Conservation (phyloP, 2,329 filamentous ascomycete genomes). For the Penicillium sp. region DNA sequence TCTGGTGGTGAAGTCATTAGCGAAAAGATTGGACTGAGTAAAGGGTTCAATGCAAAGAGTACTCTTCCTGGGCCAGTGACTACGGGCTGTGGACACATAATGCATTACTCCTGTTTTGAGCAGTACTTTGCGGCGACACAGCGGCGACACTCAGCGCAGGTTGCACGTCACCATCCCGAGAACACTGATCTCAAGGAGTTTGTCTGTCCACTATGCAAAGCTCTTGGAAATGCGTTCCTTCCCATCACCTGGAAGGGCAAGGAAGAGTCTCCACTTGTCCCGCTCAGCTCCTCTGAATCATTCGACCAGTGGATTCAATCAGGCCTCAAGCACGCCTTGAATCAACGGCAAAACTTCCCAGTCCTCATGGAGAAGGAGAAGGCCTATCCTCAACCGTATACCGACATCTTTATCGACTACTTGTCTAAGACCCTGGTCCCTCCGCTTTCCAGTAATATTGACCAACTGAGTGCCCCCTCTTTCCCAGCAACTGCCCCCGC, state of each 20-base stretch:
- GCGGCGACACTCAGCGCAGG: conserved; percentile 83
- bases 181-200: conserved; percentile 77
- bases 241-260: conserved; percentile 94
- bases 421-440: conserved; percentile 50
- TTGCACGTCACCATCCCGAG: conserved; percentile 91
- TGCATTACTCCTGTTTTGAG: conserved; percentile 97
- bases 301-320: conserved; percentile 69
- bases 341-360: conserved; percentile 49
- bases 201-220: conserved; percentile 94
- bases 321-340: conserved; percentile 52
- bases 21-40: conserved; percentile 80
- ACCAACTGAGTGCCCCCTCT: conserved; percentile 31
- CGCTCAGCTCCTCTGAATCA: conserved; percentile 57
- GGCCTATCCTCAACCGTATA: conserved; percentile 37
- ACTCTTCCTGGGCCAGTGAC: conserved; percentile 74
- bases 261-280: conserved; percentile 75
- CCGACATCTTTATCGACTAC: conserved; percentile 53
- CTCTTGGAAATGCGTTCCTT: conserved; percentile 88
- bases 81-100: conserved; percentile 92
- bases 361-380: conserved; percentile 39
- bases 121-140: conserved; percentile 81
- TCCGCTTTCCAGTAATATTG: conserved; percentile 45
- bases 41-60: conserved; percentile 73
- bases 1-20: conserved; percentile 67
- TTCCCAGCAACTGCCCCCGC: conserved; percentile 23